Conservation (phyloP, 495 filamentous ascomycete species). For the Aspergillus taichungensis region DNA sequence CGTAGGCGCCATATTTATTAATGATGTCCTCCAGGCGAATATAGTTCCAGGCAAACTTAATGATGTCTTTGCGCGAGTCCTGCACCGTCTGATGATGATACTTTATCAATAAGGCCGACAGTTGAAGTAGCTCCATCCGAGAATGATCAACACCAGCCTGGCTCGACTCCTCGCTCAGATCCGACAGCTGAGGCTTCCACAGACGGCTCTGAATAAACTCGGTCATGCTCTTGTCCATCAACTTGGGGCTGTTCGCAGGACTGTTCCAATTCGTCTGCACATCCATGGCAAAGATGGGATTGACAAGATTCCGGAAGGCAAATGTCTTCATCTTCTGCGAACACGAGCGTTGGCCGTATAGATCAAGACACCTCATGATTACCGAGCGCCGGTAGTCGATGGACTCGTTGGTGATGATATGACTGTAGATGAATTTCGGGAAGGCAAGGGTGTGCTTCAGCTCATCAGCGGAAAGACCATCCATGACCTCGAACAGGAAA, state of each 20-base stretch:
- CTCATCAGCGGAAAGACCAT: constrained; percentile 73
- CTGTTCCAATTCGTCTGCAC: constrained; percentile 55
- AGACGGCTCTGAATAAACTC: constrained; percentile 89
- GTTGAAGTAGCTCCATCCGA: constrained; percentile 88
- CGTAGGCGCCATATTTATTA: constrained; percentile 97
- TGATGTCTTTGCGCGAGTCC: constrained; percentile 93
- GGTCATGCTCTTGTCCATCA: constrained; percentile 83
- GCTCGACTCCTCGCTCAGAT: constrained; percentile 74
- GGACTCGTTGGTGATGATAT: constrained; percentile 76
- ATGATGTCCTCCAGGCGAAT: constrained; percentile 96
- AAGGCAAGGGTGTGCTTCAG: constrained; percentile 68
- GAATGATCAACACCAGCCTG: constrained; percentile 91
- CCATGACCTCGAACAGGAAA: constrained; percentile 78
- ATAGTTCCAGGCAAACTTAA: constrained; percentile 98
- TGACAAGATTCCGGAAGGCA: constrained; percentile 82
- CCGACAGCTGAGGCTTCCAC: constrained; percentile 81
- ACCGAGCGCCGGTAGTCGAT: constrained; percentile 83
- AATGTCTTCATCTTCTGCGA: constrained; percentile 89
- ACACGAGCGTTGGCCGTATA: constrained; percentile 69
- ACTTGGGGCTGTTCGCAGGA: constrained; percentile 50
- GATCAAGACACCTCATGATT: constrained; percentile 76
- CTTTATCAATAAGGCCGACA: constrained; percentile 90
- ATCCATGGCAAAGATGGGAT: constrained; percentile 96
- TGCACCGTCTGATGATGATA: constrained; percentile 77
- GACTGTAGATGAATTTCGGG: constrained; percentile 71